Evolutionary conservation across 192 early-diverging fungal genomes (phyloP).

Genomic region (Rhizoclosmatium globosum): DNA sequence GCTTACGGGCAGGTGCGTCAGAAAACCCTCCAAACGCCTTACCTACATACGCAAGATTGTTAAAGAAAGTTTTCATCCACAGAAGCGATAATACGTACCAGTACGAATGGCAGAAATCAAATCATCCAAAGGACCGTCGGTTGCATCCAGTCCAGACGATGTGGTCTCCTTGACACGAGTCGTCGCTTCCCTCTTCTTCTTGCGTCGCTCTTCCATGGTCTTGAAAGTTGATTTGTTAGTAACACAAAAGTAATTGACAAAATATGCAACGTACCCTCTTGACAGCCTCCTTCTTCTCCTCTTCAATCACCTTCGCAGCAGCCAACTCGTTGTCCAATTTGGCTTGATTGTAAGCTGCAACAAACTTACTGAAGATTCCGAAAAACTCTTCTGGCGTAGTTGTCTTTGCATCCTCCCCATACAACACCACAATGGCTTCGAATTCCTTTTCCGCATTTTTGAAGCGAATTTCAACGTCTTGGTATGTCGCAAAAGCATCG

Average conservation of each 20-base stretch:
- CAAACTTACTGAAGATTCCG: conserved; percentile 54
- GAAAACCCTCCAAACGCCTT: background rate
- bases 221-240: background rate
- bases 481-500: conserved; percentile 38
- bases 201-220: conserved; percentile 55
- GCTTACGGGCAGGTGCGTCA: background rate
- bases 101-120: conserved; percentile 58
- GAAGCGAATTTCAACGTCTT: conserved; percentile 44
- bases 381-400: conserved; percentile 64
- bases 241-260: background rate
- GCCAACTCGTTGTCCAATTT: conserved; percentile 55
- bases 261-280: conserved; percentile 38
- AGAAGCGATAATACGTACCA: conserved; percentile 50
- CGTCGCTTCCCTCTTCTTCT: conserved; percentile 48
- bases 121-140: conserved; percentile 58
- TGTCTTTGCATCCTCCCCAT: conserved; percentile 60
- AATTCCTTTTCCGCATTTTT: conserved; percentile 50
- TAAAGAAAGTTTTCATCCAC: background rate
- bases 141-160: conserved; percentile 16
- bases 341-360: conserved; percentile 43
- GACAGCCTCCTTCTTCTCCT: conserved; percentile 53
- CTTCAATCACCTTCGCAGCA: conserved; percentile 48
- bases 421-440: conserved; percentile 46
- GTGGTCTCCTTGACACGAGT: conserved; percentile 20
- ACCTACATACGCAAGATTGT: background rate